phyloP scores from a whole-genome alignment of 1,284 basidiomycete genomes.

The Pterula multifida region DNA sequence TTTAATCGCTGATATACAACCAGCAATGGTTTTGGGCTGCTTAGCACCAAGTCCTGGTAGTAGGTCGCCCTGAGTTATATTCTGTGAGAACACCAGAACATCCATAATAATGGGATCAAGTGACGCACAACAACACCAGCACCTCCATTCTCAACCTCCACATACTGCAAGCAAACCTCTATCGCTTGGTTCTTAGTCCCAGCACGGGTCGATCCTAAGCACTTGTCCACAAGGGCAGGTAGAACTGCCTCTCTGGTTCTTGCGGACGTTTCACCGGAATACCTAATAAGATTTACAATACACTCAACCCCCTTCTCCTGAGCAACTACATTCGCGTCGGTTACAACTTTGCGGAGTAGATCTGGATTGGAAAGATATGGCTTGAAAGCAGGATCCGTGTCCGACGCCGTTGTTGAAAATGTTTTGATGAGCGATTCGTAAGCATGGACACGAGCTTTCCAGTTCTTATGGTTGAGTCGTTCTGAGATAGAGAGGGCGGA shows the following conservation, averaged over 20 bases:
- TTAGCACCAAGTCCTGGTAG: slow-evolving; percentile 82
- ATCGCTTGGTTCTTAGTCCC: slow-evolving; percentile 87
- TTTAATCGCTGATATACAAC: slow-evolving; percentile 68
- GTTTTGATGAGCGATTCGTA: slow-evolving; percentile 84
- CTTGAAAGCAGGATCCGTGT: slow-evolving; percentile 89
- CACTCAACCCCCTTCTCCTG: slow-evolving; percentile 96
- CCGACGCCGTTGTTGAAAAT: slow-evolving; percentile 82
- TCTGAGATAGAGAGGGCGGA: slow-evolving; percentile 72
- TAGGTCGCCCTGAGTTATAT: slow-evolving; percentile 56
- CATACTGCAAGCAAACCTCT: slow-evolving; percentile 82
- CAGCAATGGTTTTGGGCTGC: slow-evolving; percentile 90
- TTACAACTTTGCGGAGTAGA: slow-evolving; percentile 77
- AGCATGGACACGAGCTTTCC: slow-evolving; percentile 93
- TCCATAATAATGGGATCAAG: slow-evolving; percentile 11
- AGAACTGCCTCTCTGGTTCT: slow-evolving; percentile 75
- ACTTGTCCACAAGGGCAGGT: slow-evolving; percentile 91
- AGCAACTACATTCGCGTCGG: slow-evolving; percentile 92
- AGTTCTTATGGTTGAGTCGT: slow-evolving; percentile 88
- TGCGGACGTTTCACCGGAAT: slow-evolving; percentile 80
- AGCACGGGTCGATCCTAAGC: slow-evolving; percentile 81
- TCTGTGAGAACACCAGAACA: slow-evolving; percentile 8
- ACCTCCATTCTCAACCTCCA: slow-evolving; percentile 88
- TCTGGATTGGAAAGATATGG: slow-evolving; percentile 74
- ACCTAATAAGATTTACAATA: slow-evolving; percentile 77
- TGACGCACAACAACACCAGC: slow-evolving; percentile 78